phyloP scores from a whole-genome alignment of 169 alveolate genomes.

The Cardiosporidium cionae region DNA sequence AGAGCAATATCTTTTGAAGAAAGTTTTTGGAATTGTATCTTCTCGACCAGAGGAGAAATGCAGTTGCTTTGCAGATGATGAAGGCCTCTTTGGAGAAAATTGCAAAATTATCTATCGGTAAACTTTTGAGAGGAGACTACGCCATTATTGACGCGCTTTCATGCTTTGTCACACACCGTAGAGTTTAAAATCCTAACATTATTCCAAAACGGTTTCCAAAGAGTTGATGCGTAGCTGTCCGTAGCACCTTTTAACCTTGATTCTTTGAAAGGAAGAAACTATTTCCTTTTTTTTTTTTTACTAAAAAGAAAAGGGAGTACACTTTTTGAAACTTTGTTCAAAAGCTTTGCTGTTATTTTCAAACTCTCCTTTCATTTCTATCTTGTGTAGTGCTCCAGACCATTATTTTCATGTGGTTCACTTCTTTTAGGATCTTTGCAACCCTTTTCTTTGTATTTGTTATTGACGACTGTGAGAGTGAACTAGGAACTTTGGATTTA shows the following conservation, averaged over 20 bases:
- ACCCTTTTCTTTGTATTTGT: conserved; percentile 73
- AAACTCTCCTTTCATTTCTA: no score
- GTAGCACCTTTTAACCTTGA: no score
- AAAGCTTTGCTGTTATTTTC: no score
- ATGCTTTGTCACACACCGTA: not conserved
- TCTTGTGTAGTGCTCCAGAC: no score
- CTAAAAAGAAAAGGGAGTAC: no score
- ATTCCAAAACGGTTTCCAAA: not conserved
- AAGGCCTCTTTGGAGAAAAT: conserved; percentile 38
- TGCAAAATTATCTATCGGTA: conserved; percentile 64
- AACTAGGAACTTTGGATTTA: conserved; percentile 72
- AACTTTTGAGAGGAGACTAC: not conserved
- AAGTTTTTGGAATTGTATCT: conserved; percentile 47
- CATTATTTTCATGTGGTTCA: not conserved
- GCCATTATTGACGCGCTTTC: not conserved
- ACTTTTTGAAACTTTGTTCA: no score
- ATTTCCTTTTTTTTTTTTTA: no score
- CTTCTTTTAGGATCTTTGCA: conserved; percentile 66
- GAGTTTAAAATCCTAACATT: not conserved
- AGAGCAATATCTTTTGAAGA: conserved; percentile 51
- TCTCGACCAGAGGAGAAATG: conserved; percentile 52
- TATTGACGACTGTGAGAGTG: conserved; percentile 79
- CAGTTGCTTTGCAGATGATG: conserved; percentile 68
- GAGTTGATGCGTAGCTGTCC: not conserved
- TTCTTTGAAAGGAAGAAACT: no score